Evolutionary conservation across 352 stramenopile species (phyloP).

Genomic region (Pythium sp.): DNA sequence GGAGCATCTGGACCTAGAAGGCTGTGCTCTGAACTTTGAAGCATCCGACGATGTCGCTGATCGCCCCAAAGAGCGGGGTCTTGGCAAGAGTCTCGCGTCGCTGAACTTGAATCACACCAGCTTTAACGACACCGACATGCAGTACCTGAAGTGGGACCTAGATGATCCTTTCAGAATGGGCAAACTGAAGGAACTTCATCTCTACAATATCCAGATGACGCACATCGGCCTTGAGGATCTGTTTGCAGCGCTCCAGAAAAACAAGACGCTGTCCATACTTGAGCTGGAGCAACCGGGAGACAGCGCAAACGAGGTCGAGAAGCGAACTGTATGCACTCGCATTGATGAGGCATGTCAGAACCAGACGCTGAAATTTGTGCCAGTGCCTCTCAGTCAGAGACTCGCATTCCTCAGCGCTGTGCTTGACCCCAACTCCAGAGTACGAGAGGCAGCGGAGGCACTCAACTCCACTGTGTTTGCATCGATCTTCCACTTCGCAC

Average conservation of each 20-base stretch:
- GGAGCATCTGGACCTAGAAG: not conserved
- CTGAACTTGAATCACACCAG: not conserved
- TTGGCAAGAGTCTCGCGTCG: too few species aligned
- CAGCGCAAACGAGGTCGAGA: not conserved
- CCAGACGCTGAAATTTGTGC: not conserved
- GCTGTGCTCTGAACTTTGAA: not conserved
- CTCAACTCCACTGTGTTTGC: not conserved
- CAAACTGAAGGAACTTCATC: not conserved
- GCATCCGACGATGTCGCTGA: not conserved
- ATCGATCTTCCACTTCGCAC: not conserved
- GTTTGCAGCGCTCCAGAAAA: not conserved
- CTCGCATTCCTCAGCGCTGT: not conserved
- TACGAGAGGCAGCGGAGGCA: not conserved
- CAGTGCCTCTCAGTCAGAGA: not conserved
- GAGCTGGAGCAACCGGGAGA: not conserved
- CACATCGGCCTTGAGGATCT: not conserved
- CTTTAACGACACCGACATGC: not conserved
- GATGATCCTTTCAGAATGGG: not conserved
- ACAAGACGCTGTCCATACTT: not conserved
- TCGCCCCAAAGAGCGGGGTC: too few species aligned
- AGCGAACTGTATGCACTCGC: not conserved
- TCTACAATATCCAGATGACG: not conserved
- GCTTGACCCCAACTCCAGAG: not conserved
- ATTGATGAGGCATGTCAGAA: not conserved
- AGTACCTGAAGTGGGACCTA: not conserved